Conservation (phyloP, 2,329 filamentous ascomycete genomes). For the Calonectria henricotiae region DNA sequence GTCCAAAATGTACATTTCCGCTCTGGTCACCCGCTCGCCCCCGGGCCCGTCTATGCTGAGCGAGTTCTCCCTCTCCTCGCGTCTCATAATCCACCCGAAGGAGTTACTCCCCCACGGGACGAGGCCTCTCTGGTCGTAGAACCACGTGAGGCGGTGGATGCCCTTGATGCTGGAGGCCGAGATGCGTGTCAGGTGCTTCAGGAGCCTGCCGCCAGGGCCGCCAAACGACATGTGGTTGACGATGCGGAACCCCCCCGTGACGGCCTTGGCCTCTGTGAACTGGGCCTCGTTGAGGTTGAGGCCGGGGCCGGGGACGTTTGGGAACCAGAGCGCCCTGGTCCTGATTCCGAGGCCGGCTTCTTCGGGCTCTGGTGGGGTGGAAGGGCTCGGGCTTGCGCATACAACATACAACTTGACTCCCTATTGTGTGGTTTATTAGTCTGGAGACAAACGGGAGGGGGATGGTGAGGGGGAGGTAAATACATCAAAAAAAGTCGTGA, state of each 20-base stretch:
- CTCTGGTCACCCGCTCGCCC: slow-evolving; percentile 1
- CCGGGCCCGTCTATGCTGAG: slow-evolving; percentile 1
- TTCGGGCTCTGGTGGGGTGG: not conserved
- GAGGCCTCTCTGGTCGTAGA: not conserved
- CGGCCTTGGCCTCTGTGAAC: not conserved
- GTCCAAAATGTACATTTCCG: not conserved
- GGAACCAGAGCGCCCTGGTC: slow-evolving; percentile 12
- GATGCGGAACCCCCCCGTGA: not conserved
- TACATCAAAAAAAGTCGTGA: slow-evolving; percentile 14
- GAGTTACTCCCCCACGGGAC: not conserved
- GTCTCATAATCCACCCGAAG: not conserved
- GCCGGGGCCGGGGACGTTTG: not conserved
- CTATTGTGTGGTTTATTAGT: not conserved
- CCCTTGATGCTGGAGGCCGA: not conserved
- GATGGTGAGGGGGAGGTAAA: not conserved
- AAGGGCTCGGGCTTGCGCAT: not conserved
- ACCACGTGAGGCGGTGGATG: not conserved
- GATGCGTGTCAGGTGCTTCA: not conserved
- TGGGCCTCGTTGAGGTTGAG: slow-evolving; percentile 2
- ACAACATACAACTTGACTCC: not conserved
- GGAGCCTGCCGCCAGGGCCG: not conserved
- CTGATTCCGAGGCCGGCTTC: not conserved
- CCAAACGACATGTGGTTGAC: not conserved
- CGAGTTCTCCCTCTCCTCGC: not conserved
- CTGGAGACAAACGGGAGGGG: not conserved